Evolutionary conservation across 1,139 yeast genomes (phyloP).

Genomic region (Pichia sp.): DNA sequence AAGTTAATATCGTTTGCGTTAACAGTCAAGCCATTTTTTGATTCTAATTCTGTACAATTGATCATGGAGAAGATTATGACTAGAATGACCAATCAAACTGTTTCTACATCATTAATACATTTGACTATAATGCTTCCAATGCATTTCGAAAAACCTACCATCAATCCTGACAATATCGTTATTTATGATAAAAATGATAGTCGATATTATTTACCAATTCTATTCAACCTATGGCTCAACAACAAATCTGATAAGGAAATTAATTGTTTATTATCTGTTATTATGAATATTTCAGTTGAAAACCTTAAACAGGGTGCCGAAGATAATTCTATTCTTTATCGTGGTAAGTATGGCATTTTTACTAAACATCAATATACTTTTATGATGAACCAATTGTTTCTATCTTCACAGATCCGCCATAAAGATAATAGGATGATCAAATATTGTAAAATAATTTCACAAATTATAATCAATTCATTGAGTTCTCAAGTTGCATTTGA

Average conservation of each 20-base stretch:
- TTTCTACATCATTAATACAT: constrained; percentile 52
- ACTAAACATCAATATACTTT: constrained; percentile 58
- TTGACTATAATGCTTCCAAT: constrained; percentile 50
- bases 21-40: constrained; percentile 35
- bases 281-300: constrained; percentile 57
- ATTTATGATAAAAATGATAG: constrained; percentile 37
- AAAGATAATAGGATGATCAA: constrained; percentile 22
- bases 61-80: constrained; percentile 32
- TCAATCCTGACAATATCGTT: constrained; percentile 15
- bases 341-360: constrained; percentile 54
- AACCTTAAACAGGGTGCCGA: constrained; percentile 35
- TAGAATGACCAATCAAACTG: constrained; percentile 50
- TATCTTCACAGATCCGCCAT: constrained; percentile 31
- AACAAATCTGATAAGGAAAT: constrained; percentile 56
- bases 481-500: constrained; percentile 41
- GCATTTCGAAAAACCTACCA: constrained; percentile 19
- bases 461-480: constrained; percentile 60
- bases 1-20: constrained; percentile 34
- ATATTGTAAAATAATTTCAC: constrained; percentile 41
- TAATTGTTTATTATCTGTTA: constrained; percentile 56
- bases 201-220: constrained; percentile 53
- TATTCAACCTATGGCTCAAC: constrained; percentile 73
- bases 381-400: constrained; percentile 47
- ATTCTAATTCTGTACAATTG: constrained; percentile 26
- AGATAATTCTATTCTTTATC: constrained; percentile 28